A percentile compares a stretch with the other conserved stretches of the same genome.
Conservation (phyloP, 345 rosid species). For the Clausena lansium region DNA sequence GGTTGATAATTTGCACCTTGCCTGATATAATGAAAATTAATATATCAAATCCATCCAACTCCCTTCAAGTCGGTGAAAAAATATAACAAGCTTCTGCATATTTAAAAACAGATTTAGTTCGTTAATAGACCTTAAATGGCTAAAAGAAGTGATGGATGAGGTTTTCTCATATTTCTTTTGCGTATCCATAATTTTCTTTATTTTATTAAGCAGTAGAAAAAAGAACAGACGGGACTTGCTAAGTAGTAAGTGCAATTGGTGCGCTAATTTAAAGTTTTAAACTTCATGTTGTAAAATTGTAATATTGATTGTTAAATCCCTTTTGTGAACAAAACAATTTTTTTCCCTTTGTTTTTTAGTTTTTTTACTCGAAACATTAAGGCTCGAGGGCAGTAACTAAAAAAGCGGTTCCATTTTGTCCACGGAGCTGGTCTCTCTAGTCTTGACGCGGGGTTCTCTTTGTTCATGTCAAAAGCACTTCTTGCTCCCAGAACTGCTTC, state of each 20-base stretch:
- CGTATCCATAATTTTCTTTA: background rate
- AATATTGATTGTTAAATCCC: no score
- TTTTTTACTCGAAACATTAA: background rate
- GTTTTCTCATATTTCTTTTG: no score
- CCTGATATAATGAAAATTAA: no score
- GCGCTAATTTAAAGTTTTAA: background rate
- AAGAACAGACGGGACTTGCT: background rate
- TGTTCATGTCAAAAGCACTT: background rate
- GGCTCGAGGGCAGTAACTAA: background rate
- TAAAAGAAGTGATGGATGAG: no score
- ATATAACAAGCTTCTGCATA: background rate
- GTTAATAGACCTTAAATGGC: no score
- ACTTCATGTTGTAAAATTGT: background rate
- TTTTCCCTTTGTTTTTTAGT: background rate
- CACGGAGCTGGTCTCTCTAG: background rate
- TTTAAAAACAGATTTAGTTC: no score
- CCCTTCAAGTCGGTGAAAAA: background rate
- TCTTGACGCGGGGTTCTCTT: background rate
- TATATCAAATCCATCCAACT: background rate
- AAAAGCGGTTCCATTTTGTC: background rate
- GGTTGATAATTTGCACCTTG: no score
- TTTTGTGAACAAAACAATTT: no score
- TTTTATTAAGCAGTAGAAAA: background rate
- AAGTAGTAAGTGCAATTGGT: background rate
- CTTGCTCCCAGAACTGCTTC: background rate